phyloP scores from a whole-genome alignment of 805 yeast genomes.

The Schwanniomyces sp. region DNA sequence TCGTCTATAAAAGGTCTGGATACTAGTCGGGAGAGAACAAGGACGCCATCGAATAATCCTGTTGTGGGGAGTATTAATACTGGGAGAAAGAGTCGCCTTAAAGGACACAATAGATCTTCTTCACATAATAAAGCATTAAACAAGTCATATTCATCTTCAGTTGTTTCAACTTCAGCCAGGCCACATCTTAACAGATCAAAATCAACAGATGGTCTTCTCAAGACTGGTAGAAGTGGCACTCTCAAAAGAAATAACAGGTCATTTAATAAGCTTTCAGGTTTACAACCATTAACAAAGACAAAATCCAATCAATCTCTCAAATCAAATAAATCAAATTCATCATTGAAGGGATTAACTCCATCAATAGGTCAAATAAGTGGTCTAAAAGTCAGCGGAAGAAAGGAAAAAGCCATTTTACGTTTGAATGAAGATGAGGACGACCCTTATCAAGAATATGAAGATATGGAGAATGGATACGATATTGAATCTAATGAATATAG shows the following conservation, averaged over 20 bases:
- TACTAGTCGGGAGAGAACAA: not conserved
- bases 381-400: conserved; percentile 34
- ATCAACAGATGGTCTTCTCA: conserved; percentile 39
- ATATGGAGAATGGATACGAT: conserved; percentile 20
- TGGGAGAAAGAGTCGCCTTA: conserved; percentile 5
- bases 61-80: not conserved
- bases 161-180: conserved; percentile 8
- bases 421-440: conserved; percentile 32
- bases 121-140: conserved; percentile 25
- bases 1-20: not conserved
- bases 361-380: conserved; percentile 19
- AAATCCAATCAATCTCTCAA: conserved; percentile 27
- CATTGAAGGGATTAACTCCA: conserved; percentile 29
- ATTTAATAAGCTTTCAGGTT: conserved; percentile 29
- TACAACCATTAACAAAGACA: conserved; percentile 39
- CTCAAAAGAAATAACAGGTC: conserved; percentile 37
- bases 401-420: conserved; percentile 39
- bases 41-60: not conserved
- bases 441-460: conserved; percentile 38
- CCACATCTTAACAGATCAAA: conserved; percentile 39
- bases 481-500: not conserved
- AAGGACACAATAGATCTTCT: conserved; percentile 22
- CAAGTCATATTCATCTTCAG: conserved; percentile 7
- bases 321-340: conserved; percentile 30
- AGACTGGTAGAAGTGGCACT: conserved; percentile 16